A percentile compares a stretch with the other conserved stretches of the same genome.
These are phyloP conservation scores for Antrodiella citrinella DNA, from an alignment of 768 basidiomycete species.

Conservation along the genomic window DNA sequence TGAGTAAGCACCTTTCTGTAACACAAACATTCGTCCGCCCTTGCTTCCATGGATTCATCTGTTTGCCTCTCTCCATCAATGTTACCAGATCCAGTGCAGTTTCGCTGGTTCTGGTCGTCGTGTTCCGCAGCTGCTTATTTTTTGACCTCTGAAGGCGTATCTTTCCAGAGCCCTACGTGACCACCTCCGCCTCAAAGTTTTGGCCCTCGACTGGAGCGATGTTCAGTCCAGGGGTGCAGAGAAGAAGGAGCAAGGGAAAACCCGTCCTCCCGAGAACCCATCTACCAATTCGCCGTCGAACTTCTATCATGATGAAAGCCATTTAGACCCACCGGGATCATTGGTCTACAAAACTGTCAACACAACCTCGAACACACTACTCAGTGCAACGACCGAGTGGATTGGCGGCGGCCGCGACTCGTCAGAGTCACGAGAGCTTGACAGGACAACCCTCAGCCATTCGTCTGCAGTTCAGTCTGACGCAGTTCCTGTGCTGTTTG, in stretches of 20 bases:
- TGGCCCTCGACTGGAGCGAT: constrained; percentile 60
- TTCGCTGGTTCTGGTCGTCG: neutral
- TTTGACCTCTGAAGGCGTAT: constrained; percentile 62
- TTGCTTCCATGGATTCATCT: too few species aligned
- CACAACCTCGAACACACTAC: constrained; percentile 31
- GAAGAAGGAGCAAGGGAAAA: constrained; percentile 28
- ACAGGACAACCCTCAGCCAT: too few species aligned
- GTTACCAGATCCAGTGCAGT: neutral
- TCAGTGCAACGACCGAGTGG: constrained; percentile 7
- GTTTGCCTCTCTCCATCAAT: neutral
- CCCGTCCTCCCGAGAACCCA: constrained; percentile 4
- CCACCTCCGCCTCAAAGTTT: constrained; percentile 33
- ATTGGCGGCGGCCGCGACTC: constrained; percentile 1
- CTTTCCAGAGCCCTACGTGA: constrained; percentile 43
- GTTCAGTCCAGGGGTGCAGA: constrained; percentile 53
- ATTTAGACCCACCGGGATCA: too few species aligned
- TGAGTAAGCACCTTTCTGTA: constrained; percentile 16
- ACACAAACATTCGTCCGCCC: too few species aligned
- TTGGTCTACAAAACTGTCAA: constrained; percentile 51
- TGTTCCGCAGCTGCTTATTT: constrained; percentile 2
- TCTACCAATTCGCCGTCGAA: neutral
- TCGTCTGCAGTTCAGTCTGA: neutral
- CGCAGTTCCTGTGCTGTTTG: constrained; percentile 43
- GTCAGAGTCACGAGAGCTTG: too few species aligned
- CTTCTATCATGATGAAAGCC: too few species aligned